Conservation (phyloP, 2,329 filamentous ascomycete genomes). For the Curvularia sp. region DNA sequence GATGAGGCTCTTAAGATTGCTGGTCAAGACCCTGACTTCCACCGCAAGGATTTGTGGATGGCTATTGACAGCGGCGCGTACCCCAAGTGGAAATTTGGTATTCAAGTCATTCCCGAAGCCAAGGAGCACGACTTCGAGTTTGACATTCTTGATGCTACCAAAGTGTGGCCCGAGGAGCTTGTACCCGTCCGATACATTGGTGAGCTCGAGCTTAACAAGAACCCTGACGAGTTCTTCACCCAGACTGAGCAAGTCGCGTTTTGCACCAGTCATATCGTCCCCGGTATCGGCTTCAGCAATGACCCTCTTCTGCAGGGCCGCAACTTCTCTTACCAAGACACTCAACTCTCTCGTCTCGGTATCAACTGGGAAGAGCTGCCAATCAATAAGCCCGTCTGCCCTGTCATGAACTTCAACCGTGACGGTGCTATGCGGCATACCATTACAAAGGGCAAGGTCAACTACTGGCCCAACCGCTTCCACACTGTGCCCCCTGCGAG, state of each 20-base stretch:
- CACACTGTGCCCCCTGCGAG: conserved; percentile 68
- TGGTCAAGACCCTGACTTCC: conserved; percentile 74
- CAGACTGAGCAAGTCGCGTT: conserved; percentile 86
- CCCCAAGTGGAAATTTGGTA: conserved; percentile 81
- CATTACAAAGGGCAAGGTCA: conserved; percentile 75
- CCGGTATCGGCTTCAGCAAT: conserved; percentile 78
- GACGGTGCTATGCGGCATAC: conserved; percentile 77
- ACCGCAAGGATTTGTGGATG: conserved; percentile 77
- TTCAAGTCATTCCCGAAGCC: conserved; percentile 77
- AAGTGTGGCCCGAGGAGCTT: conserved; percentile 82
- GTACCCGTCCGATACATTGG: conserved; percentile 80
- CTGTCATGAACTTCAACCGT: conserved; percentile 77
- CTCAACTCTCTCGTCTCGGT: conserved; percentile 73
- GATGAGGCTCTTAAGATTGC: conserved; percentile 78
- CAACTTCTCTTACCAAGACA: conserved; percentile 73
- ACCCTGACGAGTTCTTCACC: conserved; percentile 81
- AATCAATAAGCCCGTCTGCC: conserved; percentile 77
- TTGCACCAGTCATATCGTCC: conserved; percentile 80
- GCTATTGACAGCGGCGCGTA: conserved; percentile 75
- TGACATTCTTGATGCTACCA: conserved; percentile 84
- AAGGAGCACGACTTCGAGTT: conserved; percentile 82
- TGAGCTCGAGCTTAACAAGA: conserved; percentile 79
- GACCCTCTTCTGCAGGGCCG: conserved; percentile 78
- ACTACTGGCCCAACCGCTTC: conserved; percentile 82
- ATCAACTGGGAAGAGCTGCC: conserved; percentile 79